A percentile compares a stretch with the other conserved stretches of the same genome.
These are phyloP conservation scores for Murraya paniculata DNA, from an alignment of 345 rosid genomes.

Conservation along the genomic window DNA sequence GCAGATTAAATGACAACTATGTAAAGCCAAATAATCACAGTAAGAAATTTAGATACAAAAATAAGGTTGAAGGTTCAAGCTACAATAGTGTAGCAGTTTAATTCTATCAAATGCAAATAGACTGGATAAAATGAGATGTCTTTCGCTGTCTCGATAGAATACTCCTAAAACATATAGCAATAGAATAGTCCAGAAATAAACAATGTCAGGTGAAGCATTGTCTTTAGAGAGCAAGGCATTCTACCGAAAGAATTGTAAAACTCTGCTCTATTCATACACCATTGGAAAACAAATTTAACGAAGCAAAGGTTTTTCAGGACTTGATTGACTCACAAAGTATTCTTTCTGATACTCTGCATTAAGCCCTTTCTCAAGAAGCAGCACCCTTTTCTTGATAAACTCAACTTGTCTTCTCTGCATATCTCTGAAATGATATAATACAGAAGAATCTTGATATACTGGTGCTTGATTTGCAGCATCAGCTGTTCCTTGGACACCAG, in stretches of 20 bases:
- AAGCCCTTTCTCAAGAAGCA: slow-evolving; percentile 84
- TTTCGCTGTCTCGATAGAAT: not conserved
- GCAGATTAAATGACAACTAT: not conserved
- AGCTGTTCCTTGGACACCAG: slow-evolving; percentile 46
- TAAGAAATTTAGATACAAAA: not conserved
- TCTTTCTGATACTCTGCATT: slow-evolving; percentile 67
- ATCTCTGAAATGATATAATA: slow-evolving; percentile 72
- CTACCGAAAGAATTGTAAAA: no score
- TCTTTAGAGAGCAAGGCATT: not conserved
- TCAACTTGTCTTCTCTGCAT: slow-evolving; percentile 93
- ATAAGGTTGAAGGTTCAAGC: not conserved
- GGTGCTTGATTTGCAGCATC: slow-evolving; percentile 46
- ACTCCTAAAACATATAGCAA: not conserved
- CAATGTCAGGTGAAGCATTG: not conserved
- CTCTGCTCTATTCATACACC: not conserved
- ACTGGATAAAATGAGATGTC: not conserved
- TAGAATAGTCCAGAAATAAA: not conserved
- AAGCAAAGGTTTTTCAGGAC: not conserved
- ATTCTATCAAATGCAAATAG: not conserved
- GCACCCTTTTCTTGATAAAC: slow-evolving; percentile 91
- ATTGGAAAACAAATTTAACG: slow-evolving; percentile 1
- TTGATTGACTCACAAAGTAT: slow-evolving; percentile 51
- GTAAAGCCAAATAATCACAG: not conserved
- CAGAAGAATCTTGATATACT: slow-evolving; percentile 44
- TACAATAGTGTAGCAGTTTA: not conserved